These are phyloP conservation scores for Paramecium pentaurelia DNA, from an alignment of 73 alveolate species.

Conservation along the genomic window DNA sequence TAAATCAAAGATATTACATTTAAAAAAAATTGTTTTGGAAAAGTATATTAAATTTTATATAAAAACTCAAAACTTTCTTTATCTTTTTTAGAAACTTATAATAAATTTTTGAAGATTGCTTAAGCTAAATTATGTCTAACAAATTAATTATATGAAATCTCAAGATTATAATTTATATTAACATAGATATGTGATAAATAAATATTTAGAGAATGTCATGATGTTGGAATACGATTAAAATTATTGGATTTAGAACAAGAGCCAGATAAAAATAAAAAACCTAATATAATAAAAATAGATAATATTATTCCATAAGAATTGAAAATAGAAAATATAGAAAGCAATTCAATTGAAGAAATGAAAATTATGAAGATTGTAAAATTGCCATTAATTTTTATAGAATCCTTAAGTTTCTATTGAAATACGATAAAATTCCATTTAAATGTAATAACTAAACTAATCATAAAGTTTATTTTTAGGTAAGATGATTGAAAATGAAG, in stretches of 20 bases:
- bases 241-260: neutral
- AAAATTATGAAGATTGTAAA: neutral
- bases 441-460: neutral
- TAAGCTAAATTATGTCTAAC: neutral
- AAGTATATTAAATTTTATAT: neutral
- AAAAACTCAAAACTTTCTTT: neutral
- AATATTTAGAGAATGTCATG: neutral
- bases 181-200: neutral
- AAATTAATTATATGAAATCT: neutral
- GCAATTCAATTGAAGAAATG: neutral
- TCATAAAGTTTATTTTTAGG: neutral
- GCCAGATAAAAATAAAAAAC: neutral
- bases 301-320: neutral
- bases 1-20: neutral
- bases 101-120: neutral
- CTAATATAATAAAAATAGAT: neutral
- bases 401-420: neutral
- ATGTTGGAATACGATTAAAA: neutral
- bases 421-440: neutral
- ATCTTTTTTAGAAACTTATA: neutral
- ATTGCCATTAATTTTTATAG: neutral
- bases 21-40: neutral
- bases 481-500: neutral
- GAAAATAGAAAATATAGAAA: neutral
- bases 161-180: neutral